These are phyloP conservation scores for Euphrasia arctica DNA, from an alignment of 305 asterid genomes.

Conservation along the genomic window DNA sequence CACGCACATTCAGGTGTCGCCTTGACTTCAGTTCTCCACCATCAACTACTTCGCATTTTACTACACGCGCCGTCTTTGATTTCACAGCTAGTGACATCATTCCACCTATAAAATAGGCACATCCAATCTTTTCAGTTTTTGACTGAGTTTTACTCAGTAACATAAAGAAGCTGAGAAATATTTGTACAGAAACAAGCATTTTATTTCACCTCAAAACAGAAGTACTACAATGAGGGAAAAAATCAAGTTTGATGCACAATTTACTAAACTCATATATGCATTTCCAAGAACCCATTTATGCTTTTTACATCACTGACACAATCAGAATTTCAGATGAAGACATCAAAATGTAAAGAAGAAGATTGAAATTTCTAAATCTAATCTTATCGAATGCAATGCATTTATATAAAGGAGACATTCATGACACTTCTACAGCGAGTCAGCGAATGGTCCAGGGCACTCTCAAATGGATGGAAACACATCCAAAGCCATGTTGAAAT, in stretches of 20 bases:
- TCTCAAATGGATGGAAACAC: background rate
- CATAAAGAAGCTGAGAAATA: constrained; percentile 17
- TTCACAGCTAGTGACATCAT: constrained; percentile 94
- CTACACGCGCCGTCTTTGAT: constrained; percentile 67
- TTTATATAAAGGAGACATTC: constrained; percentile 4
- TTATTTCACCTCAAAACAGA: constrained; percentile 15
- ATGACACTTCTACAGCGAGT: constrained; percentile 1
- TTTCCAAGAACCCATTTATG: constrained; percentile 12
- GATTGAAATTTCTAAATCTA: constrained; percentile 2
- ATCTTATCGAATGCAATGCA: background rate
- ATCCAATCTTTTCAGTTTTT: constrained; percentile 20
- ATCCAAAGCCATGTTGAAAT: constrained; percentile 19
- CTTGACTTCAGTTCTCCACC: constrained; percentile 98
- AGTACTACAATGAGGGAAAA: constrained; percentile 10
- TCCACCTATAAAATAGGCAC: constrained; percentile 57
- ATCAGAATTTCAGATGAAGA: constrained; percentile 11
- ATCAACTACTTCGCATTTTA: constrained; percentile 79
- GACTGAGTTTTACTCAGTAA: constrained; percentile 6
- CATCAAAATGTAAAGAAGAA: background rate
- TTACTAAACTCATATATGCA: constrained; percentile 1
- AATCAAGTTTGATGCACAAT: constrained; percentile 5
- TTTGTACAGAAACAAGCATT: constrained; percentile 16
- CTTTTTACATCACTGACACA: constrained; percentile 5
- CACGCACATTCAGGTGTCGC: constrained; percentile 93
- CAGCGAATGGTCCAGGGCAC: background rate